These are phyloP conservation scores for Paxillus ammoniavirescens DNA, from an alignment of 768 basidiomycete genomes.

Conservation along the genomic window DNA sequence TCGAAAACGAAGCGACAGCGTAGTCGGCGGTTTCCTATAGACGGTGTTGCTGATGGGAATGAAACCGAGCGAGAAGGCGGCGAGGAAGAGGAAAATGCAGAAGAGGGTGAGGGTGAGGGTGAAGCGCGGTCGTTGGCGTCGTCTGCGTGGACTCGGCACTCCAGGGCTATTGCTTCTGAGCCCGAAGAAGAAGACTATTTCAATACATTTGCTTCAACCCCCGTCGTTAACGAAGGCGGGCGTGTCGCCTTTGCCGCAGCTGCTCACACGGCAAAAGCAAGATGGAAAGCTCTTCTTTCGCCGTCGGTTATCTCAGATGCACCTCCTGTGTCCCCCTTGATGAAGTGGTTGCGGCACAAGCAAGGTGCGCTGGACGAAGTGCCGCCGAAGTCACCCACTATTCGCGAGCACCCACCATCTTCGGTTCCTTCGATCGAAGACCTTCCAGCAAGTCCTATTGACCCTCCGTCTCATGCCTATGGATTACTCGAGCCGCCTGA, in stretches of 20 bases:
- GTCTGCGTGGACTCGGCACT: slow-evolving; percentile 47
- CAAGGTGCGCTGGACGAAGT: slow-evolving; percentile 12
- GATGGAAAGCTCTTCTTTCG: slow-evolving; percentile 50
- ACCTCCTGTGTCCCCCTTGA: slow-evolving; percentile 23
- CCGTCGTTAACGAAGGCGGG: slow-evolving; percentile 29
- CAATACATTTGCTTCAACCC: slow-evolving; percentile 23
- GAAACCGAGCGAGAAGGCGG: slow-evolving; percentile 39
- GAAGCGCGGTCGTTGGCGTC: slow-evolving; percentile 57
- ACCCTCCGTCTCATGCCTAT: slow-evolving; percentile 6
- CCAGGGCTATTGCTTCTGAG: slow-evolving; percentile 33
- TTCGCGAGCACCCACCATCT: slow-evolving; percentile 26
- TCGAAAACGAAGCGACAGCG: slow-evolving; percentile 40
- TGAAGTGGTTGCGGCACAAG: slow-evolving; percentile 32
- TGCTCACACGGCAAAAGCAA: slow-evolving; percentile 55
- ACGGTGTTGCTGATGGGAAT: slow-evolving; percentile 31
- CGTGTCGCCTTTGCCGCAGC: slow-evolving; percentile 39
- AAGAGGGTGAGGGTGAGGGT: slow-evolving; percentile 38
- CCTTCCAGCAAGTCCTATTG: slow-evolving; percentile 19
- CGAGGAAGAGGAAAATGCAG: slow-evolving; percentile 36
- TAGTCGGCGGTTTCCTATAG: slow-evolving; percentile 36
- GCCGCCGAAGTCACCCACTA: slow-evolving; percentile 22
- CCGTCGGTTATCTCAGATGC: slow-evolving; percentile 30
- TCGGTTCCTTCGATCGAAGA: slow-evolving; percentile 25
- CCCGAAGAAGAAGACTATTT: slow-evolving; percentile 44
- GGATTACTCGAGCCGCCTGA: slow-evolving; percentile 19